Conservation (phyloP, 306 rosid species). For the Cucumis melo region DNA sequence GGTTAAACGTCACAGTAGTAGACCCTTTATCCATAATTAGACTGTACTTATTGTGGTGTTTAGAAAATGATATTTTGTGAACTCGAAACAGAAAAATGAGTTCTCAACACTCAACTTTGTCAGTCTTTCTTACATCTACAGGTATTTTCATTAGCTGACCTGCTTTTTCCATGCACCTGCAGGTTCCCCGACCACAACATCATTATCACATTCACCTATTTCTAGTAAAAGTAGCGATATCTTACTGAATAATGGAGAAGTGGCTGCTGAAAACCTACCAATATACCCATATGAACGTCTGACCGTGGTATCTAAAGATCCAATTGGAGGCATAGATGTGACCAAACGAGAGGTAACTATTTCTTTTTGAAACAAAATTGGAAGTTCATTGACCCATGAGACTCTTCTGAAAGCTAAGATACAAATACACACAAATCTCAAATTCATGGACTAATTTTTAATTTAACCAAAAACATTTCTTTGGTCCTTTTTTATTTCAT, state of each 20-base stretch:
- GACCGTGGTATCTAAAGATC: constrained; percentile 47
- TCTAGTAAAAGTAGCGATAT: constrained; percentile 14
- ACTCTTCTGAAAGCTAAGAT: no score
- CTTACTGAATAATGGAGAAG: constrained; percentile 22
- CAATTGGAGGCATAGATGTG: constrained; percentile 46
- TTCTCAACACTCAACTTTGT: not conserved
- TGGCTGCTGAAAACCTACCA: constrained; percentile 13
- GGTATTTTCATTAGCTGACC: not conserved
- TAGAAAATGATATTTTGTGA: not conserved
- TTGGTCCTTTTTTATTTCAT: not conserved
- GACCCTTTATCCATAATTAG: not conserved
- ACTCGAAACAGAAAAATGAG: not conserved
- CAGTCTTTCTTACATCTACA: not conserved
- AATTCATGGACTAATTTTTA: no score
- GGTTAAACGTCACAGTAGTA: not conserved
- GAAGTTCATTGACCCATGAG: no score
- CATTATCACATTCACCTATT: constrained; percentile 3
- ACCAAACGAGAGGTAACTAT: constrained; percentile 67
- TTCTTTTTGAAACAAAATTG: not conserved
- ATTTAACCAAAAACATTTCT: not conserved
- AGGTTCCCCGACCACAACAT: constrained; percentile 28
- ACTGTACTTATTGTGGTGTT: not conserved
- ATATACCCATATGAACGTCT: constrained; percentile 60
- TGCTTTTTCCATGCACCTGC: not conserved
- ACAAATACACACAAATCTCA: no score